phyloP scores from a whole-genome alignment of 139 green algal genomes.

The Microglena sp. region DNA sequence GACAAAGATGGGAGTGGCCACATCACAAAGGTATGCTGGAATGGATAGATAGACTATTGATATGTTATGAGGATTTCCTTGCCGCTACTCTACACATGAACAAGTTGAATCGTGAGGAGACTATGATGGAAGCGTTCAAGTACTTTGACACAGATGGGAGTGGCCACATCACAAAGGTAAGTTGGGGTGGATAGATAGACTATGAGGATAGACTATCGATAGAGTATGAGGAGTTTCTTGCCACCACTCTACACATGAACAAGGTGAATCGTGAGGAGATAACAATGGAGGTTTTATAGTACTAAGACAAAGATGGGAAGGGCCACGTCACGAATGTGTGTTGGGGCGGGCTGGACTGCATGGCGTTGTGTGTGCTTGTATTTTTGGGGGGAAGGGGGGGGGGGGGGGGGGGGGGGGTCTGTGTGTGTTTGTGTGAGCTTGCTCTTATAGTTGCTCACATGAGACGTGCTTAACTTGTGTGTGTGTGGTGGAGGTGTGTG shows the following conservation, averaged over 20 bases:
- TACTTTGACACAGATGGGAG: slow-evolving; percentile 63
- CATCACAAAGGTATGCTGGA: no score
- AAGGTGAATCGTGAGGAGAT: slow-evolving; percentile 73
- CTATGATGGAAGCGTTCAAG: slow-evolving; percentile 66
- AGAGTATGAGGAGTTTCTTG: slow-evolving; percentile 37
- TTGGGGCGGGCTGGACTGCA: no score
- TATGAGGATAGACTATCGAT: no score
- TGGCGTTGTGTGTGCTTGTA: no score
- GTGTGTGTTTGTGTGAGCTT: no score
- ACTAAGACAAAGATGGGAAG: slow-evolving; percentile 61
- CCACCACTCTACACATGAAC: slow-evolving; percentile 71
- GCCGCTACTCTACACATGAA: slow-evolving; percentile 74
- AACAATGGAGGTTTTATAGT: slow-evolving; percentile 62
- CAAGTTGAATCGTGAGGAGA: slow-evolving; percentile 72
- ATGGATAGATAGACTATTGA: no score
- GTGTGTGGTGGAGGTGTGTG: no score
- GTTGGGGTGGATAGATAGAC: no score
- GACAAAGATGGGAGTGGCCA: slow-evolving; percentile 54
- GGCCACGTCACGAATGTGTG: slow-evolving; percentile 52
- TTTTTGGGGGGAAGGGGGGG: no score
- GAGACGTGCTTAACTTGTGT: no score
- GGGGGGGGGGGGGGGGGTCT: no score
- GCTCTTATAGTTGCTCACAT: no score
- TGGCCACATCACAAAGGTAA: slow-evolving; percentile 74
- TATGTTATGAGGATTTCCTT: slow-evolving; percentile 53